A percentile compares a stretch with the other conserved stretches of the same genome.
phyloP scores from a whole-genome alignment of 257 asterid species.

The Solanum dulcamara region DNA sequence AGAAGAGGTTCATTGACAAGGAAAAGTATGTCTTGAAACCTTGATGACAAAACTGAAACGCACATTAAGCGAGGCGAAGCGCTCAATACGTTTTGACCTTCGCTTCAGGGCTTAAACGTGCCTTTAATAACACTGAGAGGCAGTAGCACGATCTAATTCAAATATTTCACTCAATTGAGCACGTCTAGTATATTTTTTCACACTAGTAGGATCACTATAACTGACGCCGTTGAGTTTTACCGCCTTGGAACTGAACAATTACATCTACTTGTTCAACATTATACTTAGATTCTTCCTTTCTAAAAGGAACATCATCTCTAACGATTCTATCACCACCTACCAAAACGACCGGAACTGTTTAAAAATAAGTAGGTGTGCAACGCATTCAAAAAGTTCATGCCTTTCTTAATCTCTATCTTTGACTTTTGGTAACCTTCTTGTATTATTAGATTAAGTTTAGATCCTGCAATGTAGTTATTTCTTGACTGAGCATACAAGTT shows the following conservation, averaged over 20 bases:
- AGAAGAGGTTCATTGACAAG: too few relatives aligned
- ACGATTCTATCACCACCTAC: not conserved
- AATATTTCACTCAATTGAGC: not conserved
- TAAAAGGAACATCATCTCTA: not conserved
- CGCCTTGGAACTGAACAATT: not conserved
- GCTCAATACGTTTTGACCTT: too few relatives aligned
- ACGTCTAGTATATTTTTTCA: not conserved
- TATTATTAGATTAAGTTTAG: not conserved
- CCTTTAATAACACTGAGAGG: too few relatives aligned
- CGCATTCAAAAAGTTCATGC: not conserved
- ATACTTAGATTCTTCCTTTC: not conserved
- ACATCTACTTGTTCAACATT: not conserved
- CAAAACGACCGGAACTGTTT: not conserved
- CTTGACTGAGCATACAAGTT: not conserved
- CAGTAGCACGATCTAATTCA: not conserved
- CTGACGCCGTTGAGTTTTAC: not conserved
- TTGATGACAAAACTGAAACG: too few relatives aligned
- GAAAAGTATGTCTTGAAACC: too few relatives aligned
- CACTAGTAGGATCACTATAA: not conserved
- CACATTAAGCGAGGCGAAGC: too few relatives aligned
- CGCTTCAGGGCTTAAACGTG: too few relatives aligned
- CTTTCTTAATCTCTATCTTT: not conserved
- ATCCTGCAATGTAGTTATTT: not conserved
- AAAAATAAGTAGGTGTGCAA: not conserved
- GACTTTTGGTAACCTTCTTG: not conserved